Evolutionary conservation across 495 filamentous ascomycete genomes (phyloP), one percentile per base, ranked within the genome.

Genomic region (Tetracladium setigerum): DNA sequence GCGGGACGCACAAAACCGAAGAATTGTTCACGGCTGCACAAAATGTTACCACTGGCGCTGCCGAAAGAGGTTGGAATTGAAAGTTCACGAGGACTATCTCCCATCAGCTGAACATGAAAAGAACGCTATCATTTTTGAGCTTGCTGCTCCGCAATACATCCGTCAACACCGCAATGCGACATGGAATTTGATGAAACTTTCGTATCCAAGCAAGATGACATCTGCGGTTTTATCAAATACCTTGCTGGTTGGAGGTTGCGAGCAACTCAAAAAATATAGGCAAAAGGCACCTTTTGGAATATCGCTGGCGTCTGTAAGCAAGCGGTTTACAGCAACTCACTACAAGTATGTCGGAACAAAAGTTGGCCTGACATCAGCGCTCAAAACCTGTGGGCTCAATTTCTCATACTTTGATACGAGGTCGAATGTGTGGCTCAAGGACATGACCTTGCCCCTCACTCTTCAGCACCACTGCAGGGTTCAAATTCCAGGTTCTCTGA

Each of bases 261-360:
- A 43, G 22, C 47, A 50, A 22, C 52, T 64, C 9, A 14, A 27
- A n/a, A 12, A 0, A 1, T 52, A 52, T 37, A 18, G 8, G 9
- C 22, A 56, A 35, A 22, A n/a, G 17, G 36, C 45, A 5, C 22
- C 22, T 3, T 27, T 27, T n/a, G 44, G 49, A 22, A 38, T 69
- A 12, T 58, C 62, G 4, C 62, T 70, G 9, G 67, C 58, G 3
- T 71, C 67, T 27, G 50, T 46, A 17, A 65, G 40, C 1, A 71
- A 71, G 41, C 62, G 65, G 0, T 65, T 66, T 46, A 31, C 61
- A 1, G 39, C 47, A 9, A 56, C 60, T 2, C 68, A 70, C 50
- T 71, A 62, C 45, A 51, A 54, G 12, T 11, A 14, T 1, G 30
- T 50, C n/a, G 15, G 31, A 13, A 61, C 68, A 41, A 61, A 60